Base-by-base conservation (phyloP, 805 yeast genomes). In the Cyberlindnera saturnus region DNA sequence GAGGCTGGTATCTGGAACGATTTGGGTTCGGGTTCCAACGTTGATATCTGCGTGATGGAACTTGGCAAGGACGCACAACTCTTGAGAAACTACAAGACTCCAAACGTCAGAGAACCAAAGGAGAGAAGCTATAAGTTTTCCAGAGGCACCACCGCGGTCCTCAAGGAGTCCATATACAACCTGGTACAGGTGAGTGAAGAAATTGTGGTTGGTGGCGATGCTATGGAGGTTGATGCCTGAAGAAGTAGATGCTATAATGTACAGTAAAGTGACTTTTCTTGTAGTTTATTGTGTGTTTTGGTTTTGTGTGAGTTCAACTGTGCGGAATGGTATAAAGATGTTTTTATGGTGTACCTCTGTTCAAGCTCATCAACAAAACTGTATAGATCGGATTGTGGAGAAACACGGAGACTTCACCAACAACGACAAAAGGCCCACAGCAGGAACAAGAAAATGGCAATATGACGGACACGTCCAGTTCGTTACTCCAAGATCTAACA, bases 1-100 rank as follows among this genome's bases (percentile, higher is more conserved):
- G 86, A 87, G 67, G 88, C 96, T 15, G 99, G 99, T 77, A 91
- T 93, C 59, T 93, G 96, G 96, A 93, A 93, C 66, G 99, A 93
- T 73, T 77, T 91, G 61, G 99, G 99, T 39, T 91, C 98, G 1
- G 99, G 99, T 63, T 93, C 99, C 26, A 93, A 93, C 61, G 98
- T 93, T 32, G 99, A 93, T 63, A 71, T 93, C 49, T 93, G 98
- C 71, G 98, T 93, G 15, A 88, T 93, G 95, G 97, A 91, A 67
- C 70, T 77, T 34, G 96, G 93, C 49, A 81, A 86, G 62, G 95
- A 87, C 63, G 96, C 98, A 9, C 79, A 75, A 48, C 73, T 91
- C 43, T 71, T 76, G 63, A 80, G 99, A 69, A 90, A 90, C 67
- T 86, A 86, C 74, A 72, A 84, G 62, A 87, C 89, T 41, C 99